Base-by-base conservation (phyloP, 805 yeast genomes). In the Saccharomyces mikatae region DNA sequence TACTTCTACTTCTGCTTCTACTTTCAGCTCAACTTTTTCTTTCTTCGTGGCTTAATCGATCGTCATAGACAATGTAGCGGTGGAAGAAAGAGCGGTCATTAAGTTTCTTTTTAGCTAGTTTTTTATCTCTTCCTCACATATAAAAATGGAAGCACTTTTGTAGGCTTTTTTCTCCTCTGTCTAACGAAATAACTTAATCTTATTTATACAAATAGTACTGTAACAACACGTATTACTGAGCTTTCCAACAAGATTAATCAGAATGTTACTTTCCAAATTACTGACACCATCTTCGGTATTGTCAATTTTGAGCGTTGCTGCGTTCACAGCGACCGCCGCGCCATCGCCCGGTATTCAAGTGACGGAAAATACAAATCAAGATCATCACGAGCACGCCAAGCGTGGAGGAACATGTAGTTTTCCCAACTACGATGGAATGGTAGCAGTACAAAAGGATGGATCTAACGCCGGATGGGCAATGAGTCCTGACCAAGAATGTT, bases 381-480 rank as follows among this genome's bases (percentile, higher is more conserved):
- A 36, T 36, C 44, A 36, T 4, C 44, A 36, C 10, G 44, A 36
- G 24, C 44, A 36, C 21, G 24, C 10, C 14, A 67, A 65, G 51
- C 58, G 66, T 52, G 64, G 70, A 54, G 77, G 80, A 46, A 69
- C 73, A 24, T 89, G 96, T 71, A 60, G 78, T 2, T 88, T 89
- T 73, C 96, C 96, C 36, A 59, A 77, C 26, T 74, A 78, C 61
- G 75, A 75, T 27, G 90, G 89, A 8, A 76, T 90, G 62, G 92
- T 89, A 17, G 74, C 83, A 2, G 85, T 89, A 51, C 83, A 89
- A 51, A 73, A 77, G 6, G 67, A 68, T 36, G 79, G 82, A 29
- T 60, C 68, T 17, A 86, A 86, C 62, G 90, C 78, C 50, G 96
- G 96, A 26, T 90, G 96, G 96, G 96, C 96, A 50, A 77, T 87